phyloP scores from a whole-genome alignment of 176 grass and related monocot genomes.

The Bothriochloa decipiens region DNA sequence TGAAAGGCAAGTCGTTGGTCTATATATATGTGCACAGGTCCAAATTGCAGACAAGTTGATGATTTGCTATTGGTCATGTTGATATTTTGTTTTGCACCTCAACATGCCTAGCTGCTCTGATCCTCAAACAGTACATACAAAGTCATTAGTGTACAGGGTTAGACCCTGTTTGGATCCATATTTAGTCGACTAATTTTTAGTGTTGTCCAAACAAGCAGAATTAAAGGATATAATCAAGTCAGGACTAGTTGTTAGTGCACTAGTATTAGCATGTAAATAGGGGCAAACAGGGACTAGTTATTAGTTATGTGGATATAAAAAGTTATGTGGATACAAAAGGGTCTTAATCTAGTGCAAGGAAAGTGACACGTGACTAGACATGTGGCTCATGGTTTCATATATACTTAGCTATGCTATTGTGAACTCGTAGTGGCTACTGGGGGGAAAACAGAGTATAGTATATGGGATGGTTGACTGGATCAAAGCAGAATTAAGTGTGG shows the following conservation, averaged over 20 bases:
- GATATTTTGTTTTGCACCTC: background rate
- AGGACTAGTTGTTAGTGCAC: too few relatives aligned
- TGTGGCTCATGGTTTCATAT: background rate
- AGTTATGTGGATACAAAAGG: too few relatives aligned
- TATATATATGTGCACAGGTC: background rate
- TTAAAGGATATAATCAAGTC: too few relatives aligned
- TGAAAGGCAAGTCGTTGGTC: slow-evolving; percentile 31
- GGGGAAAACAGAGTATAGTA: background rate
- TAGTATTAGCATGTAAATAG: too few relatives aligned
- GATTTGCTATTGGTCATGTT: background rate
- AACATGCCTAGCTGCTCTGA: too few relatives aligned
- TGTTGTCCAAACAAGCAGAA: too few relatives aligned
- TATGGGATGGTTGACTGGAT: slow-evolving; percentile 26
- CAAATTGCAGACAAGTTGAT: slow-evolving; percentile 27
- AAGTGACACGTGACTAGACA: slow-evolving; percentile 9
- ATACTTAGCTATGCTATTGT: background rate
- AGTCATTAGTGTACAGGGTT: too few relatives aligned
- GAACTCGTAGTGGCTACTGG: background rate
- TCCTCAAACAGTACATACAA: too few relatives aligned
- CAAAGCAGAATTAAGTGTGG: background rate
- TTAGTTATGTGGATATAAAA: background rate
- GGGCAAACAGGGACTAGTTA: too few relatives aligned
- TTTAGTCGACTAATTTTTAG: too few relatives aligned
- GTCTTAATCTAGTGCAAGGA: slow-evolving; percentile 1
- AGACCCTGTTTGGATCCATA: too few relatives aligned